phyloP scores from a whole-genome alignment of 805 yeast genomes.

The Ogataea ganodermae region DNA sequence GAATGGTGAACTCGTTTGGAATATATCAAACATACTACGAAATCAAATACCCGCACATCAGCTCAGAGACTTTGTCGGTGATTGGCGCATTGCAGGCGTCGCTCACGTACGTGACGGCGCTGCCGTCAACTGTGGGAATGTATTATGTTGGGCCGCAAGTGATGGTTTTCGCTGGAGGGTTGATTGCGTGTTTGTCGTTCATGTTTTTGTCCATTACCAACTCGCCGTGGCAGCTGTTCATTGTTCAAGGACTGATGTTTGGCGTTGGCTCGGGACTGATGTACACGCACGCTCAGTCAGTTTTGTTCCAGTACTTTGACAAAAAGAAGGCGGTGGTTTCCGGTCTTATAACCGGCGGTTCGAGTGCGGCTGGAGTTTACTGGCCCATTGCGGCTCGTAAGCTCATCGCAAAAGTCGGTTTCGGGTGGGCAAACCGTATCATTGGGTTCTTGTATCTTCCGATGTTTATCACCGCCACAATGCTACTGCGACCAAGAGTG shows the following conservation, averaged over 20 bases:
- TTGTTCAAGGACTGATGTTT: conserved; percentile 67
- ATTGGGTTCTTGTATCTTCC: conserved; percentile 43
- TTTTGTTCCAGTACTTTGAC: conserved; percentile 68
- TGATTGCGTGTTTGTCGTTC: conserved; percentile 45
- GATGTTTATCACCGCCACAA: conserved; percentile 25
- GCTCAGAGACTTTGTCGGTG: conserved; percentile 49
- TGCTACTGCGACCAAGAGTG: conserved; percentile 33
- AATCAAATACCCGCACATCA: conserved; percentile 41
- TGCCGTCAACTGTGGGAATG: conserved; percentile 45
- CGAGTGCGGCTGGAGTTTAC: conserved; percentile 52
- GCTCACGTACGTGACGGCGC: conserved; percentile 48
- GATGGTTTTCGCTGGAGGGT: conserved; percentile 43
- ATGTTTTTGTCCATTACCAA: conserved; percentile 60
- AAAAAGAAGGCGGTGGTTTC: conserved; percentile 55
- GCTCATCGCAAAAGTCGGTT: conserved; percentile 40
- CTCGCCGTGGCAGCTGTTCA: conserved; percentile 63
- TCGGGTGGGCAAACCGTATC: conserved; percentile 52
- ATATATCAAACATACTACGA: conserved; percentile 56
- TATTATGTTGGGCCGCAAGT: conserved; percentile 46
- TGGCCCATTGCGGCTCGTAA: conserved; percentile 51
- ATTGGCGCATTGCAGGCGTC: conserved; percentile 57
- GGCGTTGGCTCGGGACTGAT: conserved; percentile 59
- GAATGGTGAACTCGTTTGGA: conserved; percentile 60
- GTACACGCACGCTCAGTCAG: conserved; percentile 58
- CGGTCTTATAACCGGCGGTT: conserved; percentile 49